Base-by-base conservation (phyloP, 495 filamentous ascomycete species). In the Friedmanniomyces endolithicus region DNA sequence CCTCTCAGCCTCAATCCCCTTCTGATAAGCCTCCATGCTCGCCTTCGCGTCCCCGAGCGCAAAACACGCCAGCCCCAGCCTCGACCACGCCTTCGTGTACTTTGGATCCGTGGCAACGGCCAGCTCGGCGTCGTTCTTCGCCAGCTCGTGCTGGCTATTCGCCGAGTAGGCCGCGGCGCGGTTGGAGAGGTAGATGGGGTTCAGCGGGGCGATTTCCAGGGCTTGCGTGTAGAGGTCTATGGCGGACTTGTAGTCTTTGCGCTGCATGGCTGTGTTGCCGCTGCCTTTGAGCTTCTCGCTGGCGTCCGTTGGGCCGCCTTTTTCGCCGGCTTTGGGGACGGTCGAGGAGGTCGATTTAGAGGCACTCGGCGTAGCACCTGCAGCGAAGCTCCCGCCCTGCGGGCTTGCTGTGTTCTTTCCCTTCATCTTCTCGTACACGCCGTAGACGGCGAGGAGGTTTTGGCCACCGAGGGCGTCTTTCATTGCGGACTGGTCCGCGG, bases 111-210 rank as follows among this genome's bases (percentile, higher is more conserved):
- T 77, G 46, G 79, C 77, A 34, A 87, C 83, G 24, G 92, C 90
- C 54, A 89, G 75, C 72, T 96, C 88, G 25, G 92, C 92, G 70
- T 97, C 92, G 45, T 80, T 71, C 54, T 78, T 80, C 16, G 92
- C 92, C 59, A 82, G 77, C 50, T 84, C 80, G 70, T 94, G 88
- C 67, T 95, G 79, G n/a, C 78, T 73, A 23, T 79, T 78, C 0
- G 85, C 89, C 34, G 79, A 84, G 73, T 90, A 86, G 0, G 92
- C 92, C 17, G 92, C 92, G 6, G 92, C 94, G 47, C 92, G 88
- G 78, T 98, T 98, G 58, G 87, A 94, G 25, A 98, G 86, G 75
- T 90, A 98, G 70, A 98, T 90, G 1, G 92, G 86, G 74, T 98
- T 96, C 44, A 78, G 72, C 7, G 94, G 88, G 62, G 86, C 68